These are phyloP conservation scores for Copromyces sp. DNA, from an alignment of 495 filamentous ascomycete genomes.

Conservation along the genomic window DNA sequence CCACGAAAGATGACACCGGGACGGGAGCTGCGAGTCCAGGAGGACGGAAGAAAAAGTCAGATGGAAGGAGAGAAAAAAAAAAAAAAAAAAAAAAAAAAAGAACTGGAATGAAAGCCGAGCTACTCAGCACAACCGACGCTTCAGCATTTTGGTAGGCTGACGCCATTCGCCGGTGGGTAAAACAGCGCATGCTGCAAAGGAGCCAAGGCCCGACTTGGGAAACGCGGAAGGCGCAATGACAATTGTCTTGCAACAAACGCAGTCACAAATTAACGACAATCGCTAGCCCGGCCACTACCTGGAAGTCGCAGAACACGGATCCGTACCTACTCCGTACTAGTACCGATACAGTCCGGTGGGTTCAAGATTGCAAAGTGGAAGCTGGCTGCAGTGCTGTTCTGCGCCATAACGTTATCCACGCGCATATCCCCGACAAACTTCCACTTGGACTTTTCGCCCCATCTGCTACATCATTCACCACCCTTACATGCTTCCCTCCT, in stretches of 20 bases:
- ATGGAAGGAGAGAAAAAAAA: too few species aligned
- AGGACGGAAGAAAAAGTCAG: not conserved
- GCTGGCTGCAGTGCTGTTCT: not conserved
- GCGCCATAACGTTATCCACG: not conserved
- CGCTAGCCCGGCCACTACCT: not conserved
- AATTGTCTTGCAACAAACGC: not conserved
- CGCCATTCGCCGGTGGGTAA: not conserved
- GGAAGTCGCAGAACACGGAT: not conserved
- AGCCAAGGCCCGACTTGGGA: not conserved
- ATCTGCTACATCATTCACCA: not conserved
- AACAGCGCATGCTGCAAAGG: not conserved
- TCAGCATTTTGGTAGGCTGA: not conserved
- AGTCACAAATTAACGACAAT: not conserved
- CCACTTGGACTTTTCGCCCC: not conserved
- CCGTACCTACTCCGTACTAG: not conserved
- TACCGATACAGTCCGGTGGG: not conserved
- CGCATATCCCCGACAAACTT: not conserved
- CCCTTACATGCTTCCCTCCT: not conserved
- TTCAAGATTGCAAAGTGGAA: not conserved
- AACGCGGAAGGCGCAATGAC: not conserved
- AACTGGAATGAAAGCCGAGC: not conserved
- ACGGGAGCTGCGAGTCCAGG: not conserved
- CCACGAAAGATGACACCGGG: not conserved
- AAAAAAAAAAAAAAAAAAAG: not conserved
- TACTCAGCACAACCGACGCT: not conserved